Base-by-base conservation (phyloP, 2,329 filamentous ascomycete species). In the Xylariaceae sp. region DNA sequence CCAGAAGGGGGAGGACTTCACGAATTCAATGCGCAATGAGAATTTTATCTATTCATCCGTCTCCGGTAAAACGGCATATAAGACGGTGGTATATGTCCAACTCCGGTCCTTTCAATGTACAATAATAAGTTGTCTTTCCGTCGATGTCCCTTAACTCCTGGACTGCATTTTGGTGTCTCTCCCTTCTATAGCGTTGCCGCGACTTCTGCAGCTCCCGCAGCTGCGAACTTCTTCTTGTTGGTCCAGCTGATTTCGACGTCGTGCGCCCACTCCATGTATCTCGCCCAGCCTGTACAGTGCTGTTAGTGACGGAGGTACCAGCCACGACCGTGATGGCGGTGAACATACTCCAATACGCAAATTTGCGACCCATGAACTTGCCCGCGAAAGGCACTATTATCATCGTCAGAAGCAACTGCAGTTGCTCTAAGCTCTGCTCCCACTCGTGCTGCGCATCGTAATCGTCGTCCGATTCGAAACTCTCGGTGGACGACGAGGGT, bases 181-280 rank as follows among this genome's bases (percentile, higher is more conserved):
- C 22, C 13, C 30, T n/a, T 32, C 30, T 32, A 53, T 19, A 80
- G 66, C 26, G 73, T 72, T 37, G 73, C 65, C 18, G 78, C 78
- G 7, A 79, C 82, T 54, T 78, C 78, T n/a, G 77, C 70, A 8
- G 72, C 77, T 19, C 85, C 85, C 1, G 73, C 69, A n/a, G 69
- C 75, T 56, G 77, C 79, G 65, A 85, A 87, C 0, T 71, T 62
- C 48, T 69, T 73, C 58, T 83, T 81, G 62, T 73, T 83, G 43
- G 79, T 79, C 66, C 73, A 76, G 48, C 64, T 65, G 33, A 95
- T 73, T 47, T 94, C 85, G 42, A 95, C 84, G 45, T 76, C 66
- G 61, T 95, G 93, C 64, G 87, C 84, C 90, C 89, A 97, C 63
- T 89, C 81, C 90, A 96, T 96, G 62, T 89, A 94, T 57, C 85